Evolutionary conservation across 179 eudicot species (phyloP).

Genomic region (Sideroxylon spinosum): DNA sequence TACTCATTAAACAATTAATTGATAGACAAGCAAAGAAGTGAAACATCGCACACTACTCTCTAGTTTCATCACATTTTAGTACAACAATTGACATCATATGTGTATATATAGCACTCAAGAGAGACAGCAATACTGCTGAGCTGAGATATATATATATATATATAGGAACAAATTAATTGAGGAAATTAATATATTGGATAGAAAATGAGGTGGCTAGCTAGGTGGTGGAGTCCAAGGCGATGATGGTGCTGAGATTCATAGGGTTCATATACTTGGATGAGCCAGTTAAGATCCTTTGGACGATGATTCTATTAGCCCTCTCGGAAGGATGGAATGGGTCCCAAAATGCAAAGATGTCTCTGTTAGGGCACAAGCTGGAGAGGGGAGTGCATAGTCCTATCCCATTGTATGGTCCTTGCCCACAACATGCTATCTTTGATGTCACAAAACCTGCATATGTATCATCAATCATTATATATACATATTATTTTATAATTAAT

Average conservation of each 20-base stretch:
- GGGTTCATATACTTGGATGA: conserved; percentile 20
- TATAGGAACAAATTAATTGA: too few relatives aligned
- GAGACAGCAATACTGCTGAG: too few relatives aligned
- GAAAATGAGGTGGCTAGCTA: neutral
- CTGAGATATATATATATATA: too few relatives aligned
- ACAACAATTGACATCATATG: too few relatives aligned
- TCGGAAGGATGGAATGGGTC: conserved; percentile 56
- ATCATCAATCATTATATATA: too few relatives aligned
- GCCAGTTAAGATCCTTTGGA: conserved; percentile 16
- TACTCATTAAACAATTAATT: too few relatives aligned
- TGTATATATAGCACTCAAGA: too few relatives aligned
- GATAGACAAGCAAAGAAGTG: too few relatives aligned
- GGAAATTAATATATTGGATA: too few relatives aligned
- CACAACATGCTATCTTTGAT: conserved; percentile 59
- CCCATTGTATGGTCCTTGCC: conserved; percentile 71
- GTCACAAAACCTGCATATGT: conserved; percentile 42
- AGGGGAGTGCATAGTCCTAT: conserved; percentile 50
- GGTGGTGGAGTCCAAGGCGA: conserved; percentile 20
- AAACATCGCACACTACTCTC: too few relatives aligned
- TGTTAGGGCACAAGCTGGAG: conserved; percentile 47
- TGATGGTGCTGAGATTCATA: conserved; percentile 28
- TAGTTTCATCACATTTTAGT: too few relatives aligned
- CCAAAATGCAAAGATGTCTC: conserved; percentile 54
- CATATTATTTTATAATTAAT: too few relatives aligned
- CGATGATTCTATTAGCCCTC: conserved; percentile 33